These are phyloP conservation scores for Setomelanomma holmii DNA, from an alignment of 2,329 filamentous ascomycete genomes.

Conservation along the genomic window DNA sequence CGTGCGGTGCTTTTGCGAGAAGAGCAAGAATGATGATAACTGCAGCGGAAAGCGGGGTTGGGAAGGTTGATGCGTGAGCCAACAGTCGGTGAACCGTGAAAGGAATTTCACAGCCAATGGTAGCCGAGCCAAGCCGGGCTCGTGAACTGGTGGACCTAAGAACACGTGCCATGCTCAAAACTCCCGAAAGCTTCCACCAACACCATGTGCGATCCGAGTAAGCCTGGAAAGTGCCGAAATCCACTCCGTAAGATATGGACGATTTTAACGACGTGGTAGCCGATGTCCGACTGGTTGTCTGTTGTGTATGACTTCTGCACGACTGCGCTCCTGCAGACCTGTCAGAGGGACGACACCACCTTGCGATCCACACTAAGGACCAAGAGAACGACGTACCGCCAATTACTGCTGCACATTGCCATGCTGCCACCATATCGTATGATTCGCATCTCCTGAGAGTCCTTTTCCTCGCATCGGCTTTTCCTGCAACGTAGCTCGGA, in stretches of 20 bases:
- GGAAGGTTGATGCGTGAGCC: not conserved
- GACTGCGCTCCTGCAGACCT: no score
- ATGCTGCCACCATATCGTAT: not conserved
- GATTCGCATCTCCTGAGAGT: not conserved
- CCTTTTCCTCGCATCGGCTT: not conserved
- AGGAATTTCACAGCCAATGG: conserved; percentile 6
- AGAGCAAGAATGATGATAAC: not conserved
- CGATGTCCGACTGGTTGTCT: no score
- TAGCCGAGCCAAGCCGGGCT: not conserved
- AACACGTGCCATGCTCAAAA: no score
- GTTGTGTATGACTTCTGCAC: no score
- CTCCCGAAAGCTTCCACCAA: no score
- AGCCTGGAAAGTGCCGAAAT: no score
- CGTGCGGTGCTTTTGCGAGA: not conserved
- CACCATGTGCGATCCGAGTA: no score
- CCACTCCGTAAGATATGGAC: no score
- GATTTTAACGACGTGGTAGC: no score
- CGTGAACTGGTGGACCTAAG: not conserved
- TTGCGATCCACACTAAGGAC: not conserved
- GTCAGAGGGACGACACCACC: not conserved
- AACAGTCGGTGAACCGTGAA: conserved; percentile 5
- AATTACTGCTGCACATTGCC: not conserved
- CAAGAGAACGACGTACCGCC: not conserved
- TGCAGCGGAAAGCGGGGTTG: not conserved
- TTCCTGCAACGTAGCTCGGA: conserved; percentile 8